Evolutionary conservation across 192 early-diverging fungal genomes (phyloP), one percentile per base, ranked within the genome.

Genomic region (Entomortierella lignicola): DNA sequence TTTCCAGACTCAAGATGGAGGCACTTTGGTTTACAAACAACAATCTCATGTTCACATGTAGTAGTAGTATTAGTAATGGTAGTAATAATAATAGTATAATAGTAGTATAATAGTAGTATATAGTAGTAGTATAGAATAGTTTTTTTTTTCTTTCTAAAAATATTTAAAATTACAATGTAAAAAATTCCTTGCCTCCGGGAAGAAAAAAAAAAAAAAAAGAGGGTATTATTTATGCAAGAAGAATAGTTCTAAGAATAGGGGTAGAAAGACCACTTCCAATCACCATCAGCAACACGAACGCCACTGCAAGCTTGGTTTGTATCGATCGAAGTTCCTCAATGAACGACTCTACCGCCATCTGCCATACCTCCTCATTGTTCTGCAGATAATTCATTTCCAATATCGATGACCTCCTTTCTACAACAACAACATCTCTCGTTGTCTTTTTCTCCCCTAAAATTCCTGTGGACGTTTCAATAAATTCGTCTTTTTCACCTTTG

Each of bases 401-500:
- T 52, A 51, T 26, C 34, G 47, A 47, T 32, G 5, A 15, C 15
- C 10, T 68, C 66, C 25, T 68, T 37, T 60, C 29, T 17, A 12
- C 27, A 20, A n/a, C 7, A 20, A 26, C 34, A 37, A 54, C 55
- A 12, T 20, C 27, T 29, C n/a, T 30, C 43, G 30, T 29, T 39
- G 2, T 29, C 15, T 42, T 29, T 7, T 12, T 17, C 26, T 31
- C 31, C 29, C 37, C 32, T 8, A 18, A 31, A 31, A 74, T 12
- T 6, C 55, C 64, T n/a, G 63, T 29, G n/a, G 21, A 27, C 1
- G 72, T 63, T 42, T 74, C 72, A 2, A 66, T 63, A 66, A 74
- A 74, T 31, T 79, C 75, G 17, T 79, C 68, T 17, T 62, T 69
- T 18, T 69, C 75, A n/a, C 37, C 47, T 0, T 42, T 63, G 8